Evolutionary conservation across 148 eudicot genomes (phyloP), one percentile per base, ranked within the genome.

Genomic region (Amaranthus palmeri): DNA sequence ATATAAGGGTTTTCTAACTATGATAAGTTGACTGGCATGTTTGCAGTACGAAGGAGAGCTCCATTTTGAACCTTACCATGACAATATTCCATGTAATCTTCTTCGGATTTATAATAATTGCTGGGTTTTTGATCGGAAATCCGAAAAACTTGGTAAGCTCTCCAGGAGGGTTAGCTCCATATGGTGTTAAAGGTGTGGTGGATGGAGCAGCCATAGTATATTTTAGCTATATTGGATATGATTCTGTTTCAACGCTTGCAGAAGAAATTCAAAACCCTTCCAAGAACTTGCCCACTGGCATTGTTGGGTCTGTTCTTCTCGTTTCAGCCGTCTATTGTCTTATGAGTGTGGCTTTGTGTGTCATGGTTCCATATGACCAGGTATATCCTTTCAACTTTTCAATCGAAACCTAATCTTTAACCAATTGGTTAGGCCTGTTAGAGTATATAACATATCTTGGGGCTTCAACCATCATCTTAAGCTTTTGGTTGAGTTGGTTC

Each of bases 231-330:
- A 86, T 90, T 13, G 96, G 96, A 17, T 93, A 87, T 69, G 98
- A 93, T 75, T 84, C 95, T 0, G 96, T 93, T 65, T 90, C 98
- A 65, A 93, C 98, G 64, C 81, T 93, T 76, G 96, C 96, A 44
- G 98, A 93, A 82, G 96, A 93, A 82, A 87, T 89, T 40, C 84
- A 74, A 70, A 80, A 82, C 74, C 98, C 98, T 79, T 63, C 85
- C 6, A 82, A 69, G 77, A 82, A 76, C 66, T 88, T 93, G 36
- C 98, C 98, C 0, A 61, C 86, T 14, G 98, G 98, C 68, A 88
- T 90, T 10, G 89, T 88, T 5, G 96, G 98, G 18, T 93, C 98
- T 18, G 93, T 92, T 50, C 53, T 86, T 45, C 74, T 87, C 17
- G 93, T 91, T 44, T 85, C 98, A 14, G 47, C 67, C 5, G 71